These are phyloP conservation scores for Chrysanthemum makinoi DNA, from an alignment of 129 eudicot species.

Conservation along the genomic window DNA sequence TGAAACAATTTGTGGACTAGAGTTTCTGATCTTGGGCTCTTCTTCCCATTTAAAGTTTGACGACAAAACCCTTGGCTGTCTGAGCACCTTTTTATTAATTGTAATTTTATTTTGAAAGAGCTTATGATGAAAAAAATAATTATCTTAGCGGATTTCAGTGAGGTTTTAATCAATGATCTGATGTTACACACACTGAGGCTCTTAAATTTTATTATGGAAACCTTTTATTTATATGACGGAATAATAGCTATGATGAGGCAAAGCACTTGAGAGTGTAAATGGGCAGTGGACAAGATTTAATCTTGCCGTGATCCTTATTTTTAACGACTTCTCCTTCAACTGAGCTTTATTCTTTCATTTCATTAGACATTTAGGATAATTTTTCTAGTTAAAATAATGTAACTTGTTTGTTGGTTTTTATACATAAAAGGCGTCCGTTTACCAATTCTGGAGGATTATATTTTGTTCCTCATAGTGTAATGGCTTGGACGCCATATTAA, in stretches of 20 bases:
- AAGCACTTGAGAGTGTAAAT: constrained; percentile 31
- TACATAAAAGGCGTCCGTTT: constrained; percentile 42
- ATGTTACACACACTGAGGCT: constrained; percentile 90
- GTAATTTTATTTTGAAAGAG: not conserved
- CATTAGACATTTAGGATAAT: not conserved
- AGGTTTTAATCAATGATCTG: constrained; percentile 59
- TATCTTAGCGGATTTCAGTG: constrained; percentile 90
- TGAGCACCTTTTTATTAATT: constrained; percentile 35
- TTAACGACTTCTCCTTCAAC: constrained; percentile 89
- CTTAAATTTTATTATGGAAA: not conserved
- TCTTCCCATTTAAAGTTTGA: constrained; percentile 42
- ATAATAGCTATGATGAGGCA: constrained; percentile 26
- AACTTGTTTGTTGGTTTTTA: no score
- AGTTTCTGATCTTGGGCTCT: constrained; percentile 70
- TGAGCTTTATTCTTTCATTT: constrained; percentile 29
- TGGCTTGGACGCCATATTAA: constrained; percentile 62
- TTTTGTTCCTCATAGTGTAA: constrained; percentile 55
- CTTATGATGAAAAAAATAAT: constrained; percentile 53
- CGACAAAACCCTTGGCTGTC: constrained; percentile 92
- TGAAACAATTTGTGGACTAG: constrained; percentile 68
- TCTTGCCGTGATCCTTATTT: constrained; percentile 53
- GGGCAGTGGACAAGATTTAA: constrained; percentile 55
- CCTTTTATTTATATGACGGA: not conserved
- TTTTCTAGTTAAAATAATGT: no score
- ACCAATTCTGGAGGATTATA: constrained; percentile 63